Base-by-base conservation (phyloP, 2,329 filamentous ascomycete species). In the Dothistroma septosporum region DNA sequence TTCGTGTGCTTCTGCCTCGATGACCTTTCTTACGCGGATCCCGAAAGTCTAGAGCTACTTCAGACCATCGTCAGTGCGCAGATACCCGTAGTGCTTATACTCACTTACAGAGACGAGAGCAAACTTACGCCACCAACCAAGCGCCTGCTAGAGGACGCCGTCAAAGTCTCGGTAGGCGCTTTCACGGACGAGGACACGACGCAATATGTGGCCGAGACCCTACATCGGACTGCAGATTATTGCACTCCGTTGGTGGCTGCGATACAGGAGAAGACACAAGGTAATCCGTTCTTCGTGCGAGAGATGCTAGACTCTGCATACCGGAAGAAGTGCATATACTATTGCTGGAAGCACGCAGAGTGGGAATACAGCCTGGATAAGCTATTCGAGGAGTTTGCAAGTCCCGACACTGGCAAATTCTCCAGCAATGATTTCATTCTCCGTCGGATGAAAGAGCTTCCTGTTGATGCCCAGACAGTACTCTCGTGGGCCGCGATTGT, bases 241-340 rank as follows among this genome's bases (percentile, higher is more conserved):
- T 84, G 94, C 0, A 78, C 90, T 0, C 87, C 92, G 0, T 79
- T 97, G 19, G 89, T 90, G 1, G 85, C 92, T 7, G 90, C 96
- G 10, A 86, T 97, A 6, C 90, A 95, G 73, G 92, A 93, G 69
- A 95, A 94, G 76, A 93, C 90, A 9, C 85, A 85, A 28, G 89
- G 94, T 91, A 96, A 96, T 63, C 88, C 92, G 0, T 97, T 97
- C 70, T 94, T 94, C 70, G 89, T 96, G 74, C 84, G 91, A 59
- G 91, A 96, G 76, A 95, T 97, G 84, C 83, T 97, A 4, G 91
- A 90, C 69, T 88, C 89, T 5, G 95, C 91, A 72, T 87, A 96
- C 73, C 86, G 90, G 37, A 94, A 91, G 72, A 88, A 88, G 66
- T 96, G 90, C 73, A 89, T 97, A 54, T 96, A 87, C 84, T 97